Evolutionary conservation across 2,329 filamentous ascomycete genomes (phyloP), one percentile per base, ranked within the genome.

Genomic region (Drechslerella coelobrocha): DNA sequence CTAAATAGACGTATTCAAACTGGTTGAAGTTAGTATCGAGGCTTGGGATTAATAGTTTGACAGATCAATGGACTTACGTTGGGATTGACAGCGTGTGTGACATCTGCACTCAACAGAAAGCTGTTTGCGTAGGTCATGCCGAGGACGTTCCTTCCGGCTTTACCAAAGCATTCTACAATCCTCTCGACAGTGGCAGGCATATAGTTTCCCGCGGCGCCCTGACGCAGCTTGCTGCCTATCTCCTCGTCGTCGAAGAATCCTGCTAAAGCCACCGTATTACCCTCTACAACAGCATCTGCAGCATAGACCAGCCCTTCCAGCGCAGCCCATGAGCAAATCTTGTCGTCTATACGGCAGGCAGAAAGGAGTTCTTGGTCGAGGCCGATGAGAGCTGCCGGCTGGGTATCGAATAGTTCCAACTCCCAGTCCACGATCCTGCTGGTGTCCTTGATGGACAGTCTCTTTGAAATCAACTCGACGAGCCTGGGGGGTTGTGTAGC

Each of bases 181-280:
- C 93, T 89, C 80, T 95, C 90, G 66, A 97, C 85, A 23, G 89
- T 85, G 37, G 85, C 84, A 41, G 91, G 89, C 63, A 97, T 84
- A 82, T 97, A 95, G 82, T 97, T 97, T 61, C 90, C 88, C 57
- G 85, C 84, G 4, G 94, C 94, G 71, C 94, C 94, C 81, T 97
- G 93, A 61, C 93, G 89, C 54, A 97, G 86, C 7, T 91, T 83
- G 24, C 90, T 95, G 71, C 94, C 94, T 72, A 99, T 96, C 79
- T 99, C 94, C 79, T 99, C 94, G 76, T 97, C 90, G 77, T 97
- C 94, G 77, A 97, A 97, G 75, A 97, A 88, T n/a, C 89, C 92
- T 34, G 94, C 90, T 61, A 97, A 83, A 80, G 95, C 95, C 79
- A 97, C 87, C 59, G 88, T 85, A n/a, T 87, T 84, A 69, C 88